These are phyloP conservation scores for Alternaria consortialis DNA, from an alignment of 2,329 filamentous ascomycete species.

Conservation along the genomic window DNA sequence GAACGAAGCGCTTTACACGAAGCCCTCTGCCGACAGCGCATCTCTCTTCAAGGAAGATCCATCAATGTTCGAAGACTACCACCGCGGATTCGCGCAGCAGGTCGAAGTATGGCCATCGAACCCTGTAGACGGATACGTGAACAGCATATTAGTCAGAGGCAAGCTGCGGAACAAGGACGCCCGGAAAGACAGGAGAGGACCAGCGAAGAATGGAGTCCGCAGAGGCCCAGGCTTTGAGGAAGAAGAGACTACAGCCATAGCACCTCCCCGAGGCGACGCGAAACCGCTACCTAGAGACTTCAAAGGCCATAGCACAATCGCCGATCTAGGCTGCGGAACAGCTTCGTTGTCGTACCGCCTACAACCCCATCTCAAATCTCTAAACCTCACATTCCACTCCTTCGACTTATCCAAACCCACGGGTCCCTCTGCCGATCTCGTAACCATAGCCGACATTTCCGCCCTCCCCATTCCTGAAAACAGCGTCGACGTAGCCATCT, in stretches of 20 bases:
- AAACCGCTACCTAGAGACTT: slow-evolving; percentile 74
- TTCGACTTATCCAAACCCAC: slow-evolving; percentile 86
- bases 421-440: slow-evolving; percentile 73
- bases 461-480: slow-evolving; percentile 78
- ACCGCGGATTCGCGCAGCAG: slow-evolving; percentile 94
- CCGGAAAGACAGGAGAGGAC: slow-evolving; percentile 54
- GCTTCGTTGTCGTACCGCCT: slow-evolving; percentile 79
- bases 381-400: slow-evolving; percentile 79
- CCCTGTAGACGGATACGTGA: slow-evolving; percentile 87
- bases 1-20: slow-evolving; percentile 96
- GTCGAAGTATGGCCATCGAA: slow-evolving; percentile 97
- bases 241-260: slow-evolving; percentile 16
- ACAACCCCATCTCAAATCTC: slow-evolving; percentile 67
- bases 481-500: slow-evolving; percentile 85
- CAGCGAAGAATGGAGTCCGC: slow-evolving; percentile 36
- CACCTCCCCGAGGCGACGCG: slow-evolving; percentile 26
- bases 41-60: slow-evolving; percentile 83
- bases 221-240: slow-evolving; percentile 21
- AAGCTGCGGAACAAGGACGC: slow-evolving; percentile 56
- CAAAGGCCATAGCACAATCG: slow-evolving; percentile 75
- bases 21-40: slow-evolving; percentile 83
- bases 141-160: slow-evolving; percentile 73
- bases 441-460: slow-evolving; percentile 90
- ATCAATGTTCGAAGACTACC: slow-evolving; percentile 95
- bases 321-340: slow-evolving; percentile 93